Evolutionary conservation across 1,284 basidiomycete species (phyloP).

Genomic region (Vanrija humicola): DNA sequence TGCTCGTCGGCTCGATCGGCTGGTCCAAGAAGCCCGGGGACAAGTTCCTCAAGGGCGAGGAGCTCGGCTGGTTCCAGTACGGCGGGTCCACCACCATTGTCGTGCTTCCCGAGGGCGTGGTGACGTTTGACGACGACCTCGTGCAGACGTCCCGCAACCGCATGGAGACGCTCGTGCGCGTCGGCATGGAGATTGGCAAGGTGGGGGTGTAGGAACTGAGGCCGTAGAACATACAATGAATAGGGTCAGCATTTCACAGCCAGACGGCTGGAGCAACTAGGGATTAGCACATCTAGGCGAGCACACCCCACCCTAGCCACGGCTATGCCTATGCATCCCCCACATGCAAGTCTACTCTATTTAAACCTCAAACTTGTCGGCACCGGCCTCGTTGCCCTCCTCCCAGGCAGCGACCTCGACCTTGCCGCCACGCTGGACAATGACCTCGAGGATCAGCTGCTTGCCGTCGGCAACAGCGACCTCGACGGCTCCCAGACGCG

Average conservation of each 20-base stretch:
- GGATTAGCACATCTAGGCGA: too few relatives aligned
- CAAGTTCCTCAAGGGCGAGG: slow-evolving; percentile 50
- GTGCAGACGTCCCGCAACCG: slow-evolving; percentile 57
- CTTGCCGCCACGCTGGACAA: slow-evolving; percentile 57
- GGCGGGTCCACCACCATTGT: slow-evolving; percentile 57
- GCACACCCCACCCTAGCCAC: too few relatives aligned
- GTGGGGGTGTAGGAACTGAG: too few relatives aligned
- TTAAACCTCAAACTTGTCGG: slow-evolving; percentile 30
- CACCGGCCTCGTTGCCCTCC: slow-evolving; percentile 49
- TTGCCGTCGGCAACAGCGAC: slow-evolving; percentile 55
- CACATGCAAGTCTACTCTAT: slow-evolving; percentile 12
- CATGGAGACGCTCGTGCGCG: slow-evolving; percentile 70
- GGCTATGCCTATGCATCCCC: slow-evolving; percentile 2
- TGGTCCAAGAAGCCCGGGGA: slow-evolving; percentile 49
- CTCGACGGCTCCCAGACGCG: slow-evolving; percentile 54
- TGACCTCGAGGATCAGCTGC: slow-evolving; percentile 61
- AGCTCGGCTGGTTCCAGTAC: slow-evolving; percentile 54
- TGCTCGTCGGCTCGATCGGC: slow-evolving; percentile 55
- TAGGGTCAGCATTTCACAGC: too few relatives aligned
- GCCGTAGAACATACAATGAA: too few relatives aligned
- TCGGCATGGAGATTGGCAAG: slow-evolving; percentile 51
- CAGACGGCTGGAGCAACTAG: too few relatives aligned
- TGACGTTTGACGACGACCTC: slow-evolving; percentile 66
- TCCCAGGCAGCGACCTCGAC: slow-evolving; percentile 56
- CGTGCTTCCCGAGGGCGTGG: slow-evolving; percentile 57